Base-by-base conservation (phyloP, 2,329 filamentous ascomycete genomes). In the Aspergillaceae sp. region DNA sequence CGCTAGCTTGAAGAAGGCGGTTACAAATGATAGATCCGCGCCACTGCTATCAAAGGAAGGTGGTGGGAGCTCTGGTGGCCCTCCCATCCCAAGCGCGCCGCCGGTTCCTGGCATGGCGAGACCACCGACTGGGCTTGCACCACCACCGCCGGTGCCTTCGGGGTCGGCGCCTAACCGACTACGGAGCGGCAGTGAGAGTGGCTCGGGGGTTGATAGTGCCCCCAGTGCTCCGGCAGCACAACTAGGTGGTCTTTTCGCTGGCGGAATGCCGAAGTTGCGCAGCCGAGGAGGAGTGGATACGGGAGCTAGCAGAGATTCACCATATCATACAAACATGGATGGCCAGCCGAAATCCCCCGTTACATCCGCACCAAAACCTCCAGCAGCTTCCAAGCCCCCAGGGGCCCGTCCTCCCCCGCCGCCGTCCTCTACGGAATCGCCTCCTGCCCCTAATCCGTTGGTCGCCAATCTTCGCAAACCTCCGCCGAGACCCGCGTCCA, bases 191-290 rank as follows among this genome's bases (percentile, higher is more conserved):
- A 95, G 90, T 65, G 88, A 94, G 53, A 62, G 59, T 29, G 58
- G 61, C 10, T 58, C 64, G 10, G 63, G 60, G 29, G 57, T 59
- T 44, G 74, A 75, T 40, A 68, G 71, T 51, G 70, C 74, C 50
- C 61, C 63, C 35, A 63, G 62, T 45, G 61, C 67, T 55, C 78
- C 83, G 26, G 67, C 80, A 19, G 80, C 87, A 41, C 91, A 96
- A 63, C 68, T 97, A 7, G 91, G 75, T 29, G 92, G 92, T 1
- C 67, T 98, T 28, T 95, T 98, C 62, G 88, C 87, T 1, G 90
- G 88, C 33, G 92, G 91, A 34, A 97, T 97, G 80, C 92, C 92
- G 2, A 97, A 96, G 71, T 66, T 98, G 60, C 86, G 87, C 65
- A 96, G 94, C 72, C 86, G 88, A 46, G 90, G 87, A 41, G 85